Percentiles rank a stretch among this genome's conserved stretches.
These are phyloP conservation scores for Ustilago shanxiensis DNA, from an alignment of 1,284 basidiomycete species.

Conservation along the genomic window DNA sequence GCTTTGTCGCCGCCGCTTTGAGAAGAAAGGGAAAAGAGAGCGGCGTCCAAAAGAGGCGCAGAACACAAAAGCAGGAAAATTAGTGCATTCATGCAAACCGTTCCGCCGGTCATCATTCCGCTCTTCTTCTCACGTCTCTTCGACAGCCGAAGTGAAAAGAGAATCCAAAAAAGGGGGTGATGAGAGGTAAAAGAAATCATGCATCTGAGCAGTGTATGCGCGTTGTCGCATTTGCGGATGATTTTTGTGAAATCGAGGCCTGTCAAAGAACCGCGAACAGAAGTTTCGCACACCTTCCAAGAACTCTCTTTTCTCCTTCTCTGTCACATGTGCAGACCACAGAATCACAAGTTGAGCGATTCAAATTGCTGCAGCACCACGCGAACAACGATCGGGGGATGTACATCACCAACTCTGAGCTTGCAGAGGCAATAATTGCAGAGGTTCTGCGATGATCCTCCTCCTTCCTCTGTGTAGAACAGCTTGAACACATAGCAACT, in stretches of 20 bases:
- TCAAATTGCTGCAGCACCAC: background rate
- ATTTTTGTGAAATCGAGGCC: background rate
- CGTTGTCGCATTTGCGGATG: background rate
- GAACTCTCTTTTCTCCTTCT: too few species aligned
- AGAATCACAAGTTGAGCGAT: background rate
- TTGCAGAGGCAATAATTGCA: too few species aligned
- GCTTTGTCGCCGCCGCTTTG: background rate
- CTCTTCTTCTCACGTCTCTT: constrained; percentile 3
- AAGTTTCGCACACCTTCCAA: constrained; percentile 5
- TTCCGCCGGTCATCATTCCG: background rate
- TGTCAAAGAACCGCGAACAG: constrained; percentile 3
- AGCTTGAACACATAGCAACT: background rate
- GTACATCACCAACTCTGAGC: too few species aligned
- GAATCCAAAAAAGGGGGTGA: background rate
- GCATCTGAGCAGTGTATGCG: background rate
- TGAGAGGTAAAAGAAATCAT: too few species aligned
- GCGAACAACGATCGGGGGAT: background rate
- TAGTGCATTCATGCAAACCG: constrained; percentile 2
- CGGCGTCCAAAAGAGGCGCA: constrained; percentile 7
- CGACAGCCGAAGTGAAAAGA: background rate
- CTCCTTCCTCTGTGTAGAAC: too few species aligned
- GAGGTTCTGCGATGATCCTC: background rate
- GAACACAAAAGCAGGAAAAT: background rate
- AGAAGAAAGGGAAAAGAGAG: constrained; percentile 1
- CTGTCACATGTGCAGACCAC: too few species aligned